Evolutionary conservation across 371 early-diverging fungal species (phyloP).

Genomic region (Syncephalis plumigaleata): DNA sequence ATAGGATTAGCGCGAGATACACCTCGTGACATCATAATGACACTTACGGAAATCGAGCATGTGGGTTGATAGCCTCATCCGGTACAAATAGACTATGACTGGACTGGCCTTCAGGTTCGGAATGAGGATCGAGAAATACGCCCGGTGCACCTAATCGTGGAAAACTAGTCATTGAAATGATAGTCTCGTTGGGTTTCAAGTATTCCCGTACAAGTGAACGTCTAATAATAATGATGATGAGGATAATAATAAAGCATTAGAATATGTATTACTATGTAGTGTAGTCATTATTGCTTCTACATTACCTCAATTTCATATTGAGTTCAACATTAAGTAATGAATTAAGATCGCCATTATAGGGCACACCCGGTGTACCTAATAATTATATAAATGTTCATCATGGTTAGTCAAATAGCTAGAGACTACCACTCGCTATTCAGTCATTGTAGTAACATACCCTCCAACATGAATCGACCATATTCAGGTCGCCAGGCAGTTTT

Average conservation of each 20-base stretch:
- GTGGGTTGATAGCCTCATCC: constrained; percentile 86
- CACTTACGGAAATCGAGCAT: constrained; percentile 81
- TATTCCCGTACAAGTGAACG: constrained; percentile 45
- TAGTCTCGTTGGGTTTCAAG: constrained; percentile 51
- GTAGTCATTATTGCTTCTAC: not conserved
- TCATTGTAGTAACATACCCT: constrained; percentile 26
- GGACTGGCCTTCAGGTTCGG: constrained; percentile 43
- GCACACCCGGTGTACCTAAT: constrained; percentile 72
- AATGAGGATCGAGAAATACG: constrained; percentile 53
- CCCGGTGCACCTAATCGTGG: constrained; percentile 74
- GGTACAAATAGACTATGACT: constrained; percentile 81
- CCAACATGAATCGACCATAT: constrained; percentile 92
- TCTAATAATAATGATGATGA: constrained; percentile 20
- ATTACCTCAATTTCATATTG: constrained; percentile 70
- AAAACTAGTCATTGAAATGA: constrained; percentile 71
- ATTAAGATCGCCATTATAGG: constrained; percentile 72
- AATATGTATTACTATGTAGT: not conserved
- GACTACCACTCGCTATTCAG: too few relatives aligned
- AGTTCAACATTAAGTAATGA: constrained; percentile 71
- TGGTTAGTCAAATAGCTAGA: not conserved
- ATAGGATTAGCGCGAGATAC: not conserved
- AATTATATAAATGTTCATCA: not conserved
- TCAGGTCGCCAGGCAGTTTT: constrained; percentile 85
- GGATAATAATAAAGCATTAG: too few relatives aligned
- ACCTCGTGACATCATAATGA: not conserved